Evolutionary conservation across 345 rosid species (phyloP).

Genomic region (Arabidopsis arenosa): DNA sequence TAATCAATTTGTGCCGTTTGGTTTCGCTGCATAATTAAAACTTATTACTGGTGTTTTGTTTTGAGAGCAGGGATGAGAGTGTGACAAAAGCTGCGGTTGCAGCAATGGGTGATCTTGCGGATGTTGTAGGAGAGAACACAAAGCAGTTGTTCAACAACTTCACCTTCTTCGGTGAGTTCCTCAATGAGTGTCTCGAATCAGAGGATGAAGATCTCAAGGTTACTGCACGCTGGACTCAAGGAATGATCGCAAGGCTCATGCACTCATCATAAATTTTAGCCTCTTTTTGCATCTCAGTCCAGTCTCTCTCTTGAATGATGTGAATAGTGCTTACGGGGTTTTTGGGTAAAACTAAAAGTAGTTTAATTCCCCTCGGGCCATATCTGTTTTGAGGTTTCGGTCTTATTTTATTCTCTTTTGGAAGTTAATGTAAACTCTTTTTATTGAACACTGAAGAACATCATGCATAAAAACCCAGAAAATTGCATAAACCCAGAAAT

Average conservation of each 20-base stretch:
- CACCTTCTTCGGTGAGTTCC: conserved; percentile 61
- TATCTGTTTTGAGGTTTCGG: not conserved
- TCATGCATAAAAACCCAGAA: no score
- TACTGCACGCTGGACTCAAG: conserved; percentile 87
- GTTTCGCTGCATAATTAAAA: not conserved
- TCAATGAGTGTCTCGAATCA: conserved; percentile 76
- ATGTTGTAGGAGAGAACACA: conserved; percentile 75
- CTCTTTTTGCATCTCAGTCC: not conserved
- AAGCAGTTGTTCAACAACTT: conserved; percentile 69
- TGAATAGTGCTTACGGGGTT: not conserved
- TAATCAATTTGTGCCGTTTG: not conserved
- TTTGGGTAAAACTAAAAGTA: not conserved
- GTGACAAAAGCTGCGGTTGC: conserved; percentile 91
- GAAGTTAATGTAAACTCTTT: not conserved
- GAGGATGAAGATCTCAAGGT: conserved; percentile 87
- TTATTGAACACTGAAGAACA: no score
- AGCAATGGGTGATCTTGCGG: conserved; percentile 94
- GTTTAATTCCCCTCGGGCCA: not conserved
- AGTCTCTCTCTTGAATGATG: conserved; percentile 16
- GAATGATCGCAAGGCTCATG: conserved; percentile 81
- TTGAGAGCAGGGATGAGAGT: conserved; percentile 68
- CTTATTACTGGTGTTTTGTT: conserved; percentile 3
- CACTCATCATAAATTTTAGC: conserved; percentile 42
- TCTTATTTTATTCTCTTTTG: not conserved
- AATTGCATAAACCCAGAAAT: no score